These are phyloP conservation scores for Nitzschia sp. DNA, from an alignment of 108 stramenopile genomes.

Conservation along the genomic window DNA sequence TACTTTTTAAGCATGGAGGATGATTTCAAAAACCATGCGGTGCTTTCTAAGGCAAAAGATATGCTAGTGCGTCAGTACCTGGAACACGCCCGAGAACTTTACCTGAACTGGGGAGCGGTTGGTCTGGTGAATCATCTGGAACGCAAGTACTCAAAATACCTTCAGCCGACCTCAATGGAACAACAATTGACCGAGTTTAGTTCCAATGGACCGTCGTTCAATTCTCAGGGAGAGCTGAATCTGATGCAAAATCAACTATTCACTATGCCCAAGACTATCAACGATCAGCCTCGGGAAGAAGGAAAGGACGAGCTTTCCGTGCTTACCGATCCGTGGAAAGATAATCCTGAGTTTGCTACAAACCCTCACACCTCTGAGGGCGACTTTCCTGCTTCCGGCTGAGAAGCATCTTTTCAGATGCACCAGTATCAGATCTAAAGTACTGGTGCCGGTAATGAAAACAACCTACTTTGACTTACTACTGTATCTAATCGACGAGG, in stretches of 20 bases:
- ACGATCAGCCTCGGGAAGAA: neutral
- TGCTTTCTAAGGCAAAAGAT: neutral
- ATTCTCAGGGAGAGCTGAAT: neutral
- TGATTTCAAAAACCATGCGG: neutral
- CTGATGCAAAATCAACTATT: neutral
- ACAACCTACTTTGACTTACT: too few relatives aligned
- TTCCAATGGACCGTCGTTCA: neutral
- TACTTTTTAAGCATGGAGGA: neutral
- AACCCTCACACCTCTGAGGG: neutral
- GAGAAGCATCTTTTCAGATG: neutral
- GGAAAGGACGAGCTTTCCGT: neutral
- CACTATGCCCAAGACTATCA: neutral
- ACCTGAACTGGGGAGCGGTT: slow-evolving; percentile 4
- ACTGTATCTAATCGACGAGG: too few relatives aligned
- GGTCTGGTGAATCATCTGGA: neutral
- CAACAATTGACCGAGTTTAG: neutral
- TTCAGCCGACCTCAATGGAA: neutral
- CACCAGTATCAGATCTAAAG: too few relatives aligned
- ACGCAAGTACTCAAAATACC: neutral
- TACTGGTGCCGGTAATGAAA: too few relatives aligned
- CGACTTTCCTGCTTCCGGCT: neutral
- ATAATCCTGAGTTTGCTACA: neutral
- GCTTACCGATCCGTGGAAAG: neutral
- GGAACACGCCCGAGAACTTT: neutral
- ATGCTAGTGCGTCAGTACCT: neutral